These are phyloP conservation scores for Bryoerythrophyllum caledonicum DNA, from an alignment of 225 moss, liverwort and hornwort species.

Conservation along the genomic window DNA sequence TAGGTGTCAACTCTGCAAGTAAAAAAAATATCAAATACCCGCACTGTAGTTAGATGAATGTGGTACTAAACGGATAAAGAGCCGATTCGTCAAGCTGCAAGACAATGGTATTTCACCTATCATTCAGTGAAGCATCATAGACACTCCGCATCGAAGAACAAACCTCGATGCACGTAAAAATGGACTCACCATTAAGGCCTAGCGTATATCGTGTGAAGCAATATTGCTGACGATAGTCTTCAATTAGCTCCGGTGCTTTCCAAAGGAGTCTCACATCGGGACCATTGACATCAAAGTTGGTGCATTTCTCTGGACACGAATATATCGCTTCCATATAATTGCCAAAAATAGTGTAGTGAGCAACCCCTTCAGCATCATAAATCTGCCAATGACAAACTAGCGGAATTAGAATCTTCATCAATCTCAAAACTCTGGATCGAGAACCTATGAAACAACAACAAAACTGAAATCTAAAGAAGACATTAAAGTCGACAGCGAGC, in stretches of 20 bases:
- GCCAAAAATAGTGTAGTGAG: conserved; percentile 71
- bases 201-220: conserved; percentile 88
- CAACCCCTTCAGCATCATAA: conserved; percentile 71
- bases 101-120: conserved; percentile 2
- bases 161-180: conserved; percentile 1
- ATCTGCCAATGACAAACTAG: conserved; percentile 48
- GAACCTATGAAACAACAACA: background rate
- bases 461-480: background rate
- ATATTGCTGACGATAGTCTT: conserved; percentile 95
- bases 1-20: conserved; percentile 76
- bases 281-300: conserved; percentile 55
- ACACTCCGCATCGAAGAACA: background rate
- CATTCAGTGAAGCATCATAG: background rate
- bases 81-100: background rate
- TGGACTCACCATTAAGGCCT: conserved; percentile 72
- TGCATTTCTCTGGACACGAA: conserved; percentile 66
- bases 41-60: conserved; percentile 6
- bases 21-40: conserved; percentile 11
- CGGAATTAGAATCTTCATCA: conserved; percentile 9
- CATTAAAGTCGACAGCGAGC: background rate
- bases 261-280: conserved; percentile 66
- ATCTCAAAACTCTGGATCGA: background rate
- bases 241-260: conserved; percentile 72
- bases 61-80: background rate
- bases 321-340: conserved; percentile 89